Base-by-base conservation (phyloP, 2,329 filamentous ascomycete genomes). In the Aspergillus sp. region DNA sequence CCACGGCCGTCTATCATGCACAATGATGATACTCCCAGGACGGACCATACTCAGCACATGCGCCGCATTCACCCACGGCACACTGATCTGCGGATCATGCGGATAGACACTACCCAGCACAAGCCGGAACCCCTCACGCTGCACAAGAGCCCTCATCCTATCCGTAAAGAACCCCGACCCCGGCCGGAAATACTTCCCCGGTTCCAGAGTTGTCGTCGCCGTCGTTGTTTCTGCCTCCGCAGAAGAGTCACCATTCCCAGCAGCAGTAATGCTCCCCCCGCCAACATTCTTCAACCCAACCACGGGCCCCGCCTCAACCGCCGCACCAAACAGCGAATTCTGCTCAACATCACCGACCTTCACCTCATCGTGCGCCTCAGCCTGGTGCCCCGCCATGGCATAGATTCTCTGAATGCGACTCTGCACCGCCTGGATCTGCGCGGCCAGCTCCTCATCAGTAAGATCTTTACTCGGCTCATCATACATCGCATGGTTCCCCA, bases 401-500 rank as follows among this genome's bases (percentile, higher is more conserved):
- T 91, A 91, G 1, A 87, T 87, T 0, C 74, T 68, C 8, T 81
- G 77, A 54, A 93, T 85, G 71, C 85, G 81, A 0, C 65, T 73
- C 67, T 92, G 87, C 17, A 96, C 91, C 11, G 82, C 68, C 13
- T 76, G 72, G 55, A 96, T 88, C 79, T 96, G 87, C 1, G 74
- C 71, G 41, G 81, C 77, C 1, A 97, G 84, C 64, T 85, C 82
- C 0, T 79, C 79, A 55, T 88, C 82, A 46, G 81, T 77, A 28
- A 96, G 81, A 0, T 81, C 80, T 49, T 85, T 82, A 9, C 89
- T 89, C 0, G 92, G 87, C 80, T 95, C 91, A 76, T 97, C 93
- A 74, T 88, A 85, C 91, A 95, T 93, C 9, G 91, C 93, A 77
- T 97, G 93, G 77, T 97, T 97, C 25, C 86, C 93, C 3, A 97